Base-by-base conservation (phyloP, 2,329 filamentous ascomycete species). In the Scedosporium dehoogii region DNA sequence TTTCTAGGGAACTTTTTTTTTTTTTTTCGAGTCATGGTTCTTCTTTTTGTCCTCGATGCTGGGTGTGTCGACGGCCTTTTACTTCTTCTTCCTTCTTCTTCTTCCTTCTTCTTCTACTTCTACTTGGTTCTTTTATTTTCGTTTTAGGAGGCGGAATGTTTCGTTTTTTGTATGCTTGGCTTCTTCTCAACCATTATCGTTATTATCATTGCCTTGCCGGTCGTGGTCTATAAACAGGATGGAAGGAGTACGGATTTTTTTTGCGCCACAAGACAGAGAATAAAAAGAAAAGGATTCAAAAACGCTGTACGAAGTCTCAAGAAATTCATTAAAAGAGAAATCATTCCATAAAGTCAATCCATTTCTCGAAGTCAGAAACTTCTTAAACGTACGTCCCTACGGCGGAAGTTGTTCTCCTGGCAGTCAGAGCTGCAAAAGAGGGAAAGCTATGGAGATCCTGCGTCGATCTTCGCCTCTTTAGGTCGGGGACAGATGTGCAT, bases 111-210 rank as follows among this genome's bases (percentile, higher is more conserved):
- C n/a, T 27, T 33, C n/a, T 38, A 42, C 16, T 61, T 53, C 38
- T 63, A 7, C 23, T 60, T 41, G 55, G 38, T 38, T 60, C n/a
- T 21, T 56, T 60, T 62, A 29, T 62, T 16, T 58, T 58, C 4
- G 38, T 61, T 58, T 29, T 60, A 38, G 33, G 33, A 38, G 33
- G 33, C 33, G 33, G 33, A 38, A 3, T 38, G 33, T 12, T 38
- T 56, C 23, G 23, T 44, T 44, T 21, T 42, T 51, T 46, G 51
- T 57, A 38, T 60, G 58, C 56, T 60, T 53, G n/a, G 7, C 62
- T 60, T 57, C 27, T 51, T 58, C 59, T 44, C 33, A 18, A 41
- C 53, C 16, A 58, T 59, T 25, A 21, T 25, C 44, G 6, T 51
- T 55, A 53, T 44, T 59, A 48, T 51, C 38, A 55, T 51, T 29